These are phyloP conservation scores for Tuber borchii DNA, from an alignment of 495 filamentous ascomycete genomes.

Conservation along the genomic window DNA sequence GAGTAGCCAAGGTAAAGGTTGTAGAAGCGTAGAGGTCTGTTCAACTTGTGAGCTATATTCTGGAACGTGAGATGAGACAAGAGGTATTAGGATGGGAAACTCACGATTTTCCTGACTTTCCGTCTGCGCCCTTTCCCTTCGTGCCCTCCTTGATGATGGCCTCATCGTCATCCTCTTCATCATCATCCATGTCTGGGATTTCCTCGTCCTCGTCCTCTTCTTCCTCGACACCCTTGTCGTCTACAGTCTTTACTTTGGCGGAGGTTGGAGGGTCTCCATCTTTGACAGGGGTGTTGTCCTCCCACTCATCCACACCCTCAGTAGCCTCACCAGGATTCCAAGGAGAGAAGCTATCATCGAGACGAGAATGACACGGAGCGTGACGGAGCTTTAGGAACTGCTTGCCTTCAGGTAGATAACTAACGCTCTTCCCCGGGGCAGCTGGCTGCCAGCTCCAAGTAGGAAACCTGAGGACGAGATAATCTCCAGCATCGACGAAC, in stretches of 20 bases:
- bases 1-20: conserved; percentile 97
- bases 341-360: conserved; percentile 83
- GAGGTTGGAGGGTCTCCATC: not conserved
- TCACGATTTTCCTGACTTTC: conserved; percentile 54
- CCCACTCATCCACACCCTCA: conserved; percentile 80
- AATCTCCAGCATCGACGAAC: conserved; percentile 92
- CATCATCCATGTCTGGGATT: conserved; percentile 97
- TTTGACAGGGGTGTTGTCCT: conserved; percentile 16
- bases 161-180: conserved; percentile 92
- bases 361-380: conserved; percentile 81
- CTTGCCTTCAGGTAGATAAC: conserved; percentile 79
- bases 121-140: conserved; percentile 47
- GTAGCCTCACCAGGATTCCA: conserved; percentile 49
- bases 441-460: conserved; percentile 97
- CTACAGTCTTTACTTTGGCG: conserved; percentile 67
- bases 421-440: conserved; percentile 66
- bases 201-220: conserved; percentile 74
- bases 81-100: conserved; percentile 40
- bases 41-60: conserved; percentile 4
- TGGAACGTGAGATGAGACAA: conserved; percentile 11
- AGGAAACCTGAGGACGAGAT: conserved; percentile 97
- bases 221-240: conserved; percentile 64
- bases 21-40: conserved; percentile 79
- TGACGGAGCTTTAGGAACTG: conserved; percentile 93
- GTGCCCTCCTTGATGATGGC: conserved; percentile 79